These are phyloP conservation scores for Cymbidium sinense DNA, from an alignment of 106 monocot species.

Conservation along the genomic window DNA sequence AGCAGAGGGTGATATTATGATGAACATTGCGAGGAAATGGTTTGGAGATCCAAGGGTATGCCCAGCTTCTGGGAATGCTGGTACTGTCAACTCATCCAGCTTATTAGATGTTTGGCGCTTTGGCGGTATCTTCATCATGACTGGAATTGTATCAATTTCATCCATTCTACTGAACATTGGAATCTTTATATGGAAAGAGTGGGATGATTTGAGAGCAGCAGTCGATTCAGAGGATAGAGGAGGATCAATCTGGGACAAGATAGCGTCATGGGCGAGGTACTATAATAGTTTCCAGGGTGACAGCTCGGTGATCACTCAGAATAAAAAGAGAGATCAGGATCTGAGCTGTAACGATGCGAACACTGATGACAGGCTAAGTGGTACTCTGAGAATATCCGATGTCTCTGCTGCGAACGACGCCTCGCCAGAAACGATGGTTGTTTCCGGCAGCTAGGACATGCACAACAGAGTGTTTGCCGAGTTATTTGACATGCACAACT, in stretches of 20 bases:
- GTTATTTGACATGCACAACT: no score
- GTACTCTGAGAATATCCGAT: no score
- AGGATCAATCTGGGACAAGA: constrained; percentile 3
- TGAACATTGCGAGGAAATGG: constrained; percentile 50
- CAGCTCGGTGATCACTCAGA: no score
- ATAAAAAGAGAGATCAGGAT: no score
- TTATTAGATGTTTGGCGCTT: constrained; percentile 42
- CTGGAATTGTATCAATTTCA: constrained; percentile 38
- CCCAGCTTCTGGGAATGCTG: not conserved
- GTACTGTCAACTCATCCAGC: constrained; percentile 28
- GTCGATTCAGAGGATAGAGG: constrained; percentile 4
- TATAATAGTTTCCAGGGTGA: constrained; percentile 20
- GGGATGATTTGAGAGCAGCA: constrained; percentile 9
- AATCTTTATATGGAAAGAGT: constrained; percentile 19
- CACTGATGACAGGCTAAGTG: no score
- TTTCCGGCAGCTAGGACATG: no score
- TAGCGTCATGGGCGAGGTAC: constrained; percentile 1
- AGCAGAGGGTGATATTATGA: constrained; percentile 44
- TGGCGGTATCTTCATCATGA: constrained; percentile 70
- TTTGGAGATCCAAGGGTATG: constrained; percentile 42
- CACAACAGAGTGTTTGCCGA: no score
- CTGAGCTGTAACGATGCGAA: not conserved
- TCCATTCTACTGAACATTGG: constrained; percentile 32
- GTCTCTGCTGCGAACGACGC: no score
- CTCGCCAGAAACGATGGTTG: no score